Evolutionary conservation across 176 grass and related monocot species (phyloP), one percentile per base, ranked within the genome.

Genomic region (Pharus latifolius): DNA sequence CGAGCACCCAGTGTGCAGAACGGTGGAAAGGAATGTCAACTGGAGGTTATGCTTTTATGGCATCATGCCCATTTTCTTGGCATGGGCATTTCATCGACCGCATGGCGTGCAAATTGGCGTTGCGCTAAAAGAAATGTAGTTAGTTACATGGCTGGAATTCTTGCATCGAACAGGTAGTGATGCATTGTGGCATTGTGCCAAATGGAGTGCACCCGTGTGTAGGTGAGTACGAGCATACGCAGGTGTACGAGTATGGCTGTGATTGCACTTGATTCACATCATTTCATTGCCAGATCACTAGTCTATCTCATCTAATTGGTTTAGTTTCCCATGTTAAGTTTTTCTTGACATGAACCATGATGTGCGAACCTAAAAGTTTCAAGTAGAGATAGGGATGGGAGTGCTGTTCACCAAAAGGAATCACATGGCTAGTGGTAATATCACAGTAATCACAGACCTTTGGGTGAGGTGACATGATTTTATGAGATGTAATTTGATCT

Each of bases 61-160:
- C 42, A 13, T 48, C 47, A 44, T 48, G 23, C 17, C 4, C 19
- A 20, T 52, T 15, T 59, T 73, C 20, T 13, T 76, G 23, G 33
- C 49, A 2, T 44, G 27, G 43, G 55, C 76, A 69, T 82, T 84
- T 46, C 42, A 43, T 63, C 49, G 49, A 75, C 47, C 15, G 84
- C 8, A 17, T 62, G 43, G 25, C 31, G 58, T 60, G 17, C 51
- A 52, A 46, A 17, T 14, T 58, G 59, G 37, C 64, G 47, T 29
- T 70, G 56, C 57, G 20, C 19, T 60, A 40, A 15, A 18, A 6
- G 14, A 8, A 56, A 11, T 63, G 7, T 67, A 52, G 35, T 9
- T 38, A 4, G 35, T 38, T 9, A 38, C n/a, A n/a, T n/a, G n/a
- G n/a, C n/a, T 5, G 35, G 8, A 38, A 4, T 38, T 38, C 35